Evolutionary conservation across 179 eudicot genomes (phyloP).

Genomic region (Sideroxylon spinosum): DNA sequence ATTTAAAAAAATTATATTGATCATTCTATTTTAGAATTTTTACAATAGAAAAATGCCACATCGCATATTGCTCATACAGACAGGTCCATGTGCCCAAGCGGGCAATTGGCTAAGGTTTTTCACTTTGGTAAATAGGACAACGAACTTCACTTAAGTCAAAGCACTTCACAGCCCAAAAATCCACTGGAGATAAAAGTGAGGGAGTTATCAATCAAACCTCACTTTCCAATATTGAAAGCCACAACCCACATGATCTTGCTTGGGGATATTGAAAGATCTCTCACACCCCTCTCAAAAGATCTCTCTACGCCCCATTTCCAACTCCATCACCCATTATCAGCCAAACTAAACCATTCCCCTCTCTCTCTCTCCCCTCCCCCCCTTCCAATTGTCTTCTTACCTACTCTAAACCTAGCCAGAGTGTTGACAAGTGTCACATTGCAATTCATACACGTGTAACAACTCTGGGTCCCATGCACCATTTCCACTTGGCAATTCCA

Average conservation of each 20-base stretch:
- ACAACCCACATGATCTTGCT: constrained; percentile 56
- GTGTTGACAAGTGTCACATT: constrained; percentile 14
- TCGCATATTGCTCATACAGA: neutral
- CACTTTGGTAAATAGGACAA: constrained; percentile 7
- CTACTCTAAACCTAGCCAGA: neutral
- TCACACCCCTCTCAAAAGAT: constrained; percentile 20
- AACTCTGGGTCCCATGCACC: neutral
- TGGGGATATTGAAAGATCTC: constrained; percentile 34
- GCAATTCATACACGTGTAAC: constrained; percentile 3
- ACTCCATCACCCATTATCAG: neutral
- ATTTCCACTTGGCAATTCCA: constrained; percentile 29
- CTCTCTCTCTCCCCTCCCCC: neutral
- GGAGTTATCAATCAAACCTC: constrained; percentile 16
- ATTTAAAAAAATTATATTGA: too few relatives aligned
- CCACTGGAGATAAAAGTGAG: constrained; percentile 14
- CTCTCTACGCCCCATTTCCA: neutral
- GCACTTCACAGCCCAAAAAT: constrained; percentile 16
- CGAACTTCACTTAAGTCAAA: constrained; percentile 25
- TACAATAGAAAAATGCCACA: too few relatives aligned
- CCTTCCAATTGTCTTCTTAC: neutral
- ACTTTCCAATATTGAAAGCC: constrained; percentile 43
- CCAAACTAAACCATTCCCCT: neutral
- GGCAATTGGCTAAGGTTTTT: neutral
- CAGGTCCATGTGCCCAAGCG: constrained; percentile 2
- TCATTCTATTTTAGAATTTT: too few relatives aligned